Evolutionary conservation across 352 stramenopile genomes (phyloP), one percentile per base, ranked within the genome.

Genomic region (Globisporangium mamillatum): DNA sequence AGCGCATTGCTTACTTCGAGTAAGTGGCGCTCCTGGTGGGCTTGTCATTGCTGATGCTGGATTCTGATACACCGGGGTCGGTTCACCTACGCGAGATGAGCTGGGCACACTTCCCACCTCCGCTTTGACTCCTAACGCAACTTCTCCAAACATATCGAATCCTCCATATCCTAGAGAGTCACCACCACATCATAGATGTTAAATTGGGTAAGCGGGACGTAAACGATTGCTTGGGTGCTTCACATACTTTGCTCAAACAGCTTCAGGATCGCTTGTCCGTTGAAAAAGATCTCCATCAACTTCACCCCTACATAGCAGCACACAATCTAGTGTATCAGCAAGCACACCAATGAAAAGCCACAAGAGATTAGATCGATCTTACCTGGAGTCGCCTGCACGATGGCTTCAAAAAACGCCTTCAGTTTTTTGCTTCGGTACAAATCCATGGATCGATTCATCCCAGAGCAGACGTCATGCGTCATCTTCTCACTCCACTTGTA

Each of bases 181-280:
- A 73, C 22, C 24, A 0, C 16, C 27, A 10, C 32, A 56, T 18
- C 52, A 56, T n/a, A 22, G 3, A 7, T 24, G 52, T 57, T 34
- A 44, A 46, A 14, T 34, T 46, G 10, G 18, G 2, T 53, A 25
- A 54, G 34, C 60, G 18, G 9, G 27, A 60, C n/a, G 22, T 22
- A 32, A 12, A 59, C 8, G 8, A 6, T 1, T 24, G 25, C 4
- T 16, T 27, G 32, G 1, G 29, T 52, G 20, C 10, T 2, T 12
- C 32, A 50, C 80, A 56, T 80, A 87, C 80, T 72, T 38, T 79
- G 60, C 52, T 86, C 63, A 64, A 84, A 86, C 34, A 73, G 48
- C 29, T 70, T 77, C 18, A 89, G 22, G 60, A 87, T 78, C n/a
- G 72, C 56, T 14, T 83, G 65, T 6, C 55, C 77, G 48, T 76